These are phyloP conservation scores for Avena eriantha DNA, from an alignment of 176 grass and related monocot genomes.

Conservation along the genomic window DNA sequence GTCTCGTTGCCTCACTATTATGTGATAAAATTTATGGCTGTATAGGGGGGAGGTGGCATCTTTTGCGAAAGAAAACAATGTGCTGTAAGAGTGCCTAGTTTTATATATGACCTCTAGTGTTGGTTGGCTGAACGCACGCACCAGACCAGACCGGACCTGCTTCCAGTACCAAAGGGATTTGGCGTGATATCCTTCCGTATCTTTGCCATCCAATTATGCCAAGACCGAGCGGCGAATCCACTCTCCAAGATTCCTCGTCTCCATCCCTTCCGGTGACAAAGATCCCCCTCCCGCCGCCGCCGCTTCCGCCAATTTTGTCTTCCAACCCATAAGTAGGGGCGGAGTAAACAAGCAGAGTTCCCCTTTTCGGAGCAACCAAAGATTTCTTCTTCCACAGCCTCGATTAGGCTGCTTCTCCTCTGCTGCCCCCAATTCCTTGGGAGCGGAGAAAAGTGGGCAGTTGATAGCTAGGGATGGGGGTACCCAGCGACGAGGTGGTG, in stretches of 20 bases:
- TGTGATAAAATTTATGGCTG: no score
- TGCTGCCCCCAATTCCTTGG: not conserved
- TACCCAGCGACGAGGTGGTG: slow-evolving; percentile 80
- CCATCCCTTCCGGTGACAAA: slow-evolving; percentile 24
- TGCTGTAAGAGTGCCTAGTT: no score
- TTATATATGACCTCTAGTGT: not conserved
- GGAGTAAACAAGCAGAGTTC: not conserved
- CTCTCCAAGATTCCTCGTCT: slow-evolving; percentile 22
- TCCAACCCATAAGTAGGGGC: not conserved
- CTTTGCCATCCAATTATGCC: not conserved
- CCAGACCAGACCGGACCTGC: not conserved
- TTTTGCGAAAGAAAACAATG: no score
- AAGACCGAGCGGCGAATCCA: not conserved
- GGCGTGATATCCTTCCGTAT: slow-evolving; percentile 2
- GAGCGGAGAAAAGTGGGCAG: not conserved
- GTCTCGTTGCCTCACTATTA: no score
- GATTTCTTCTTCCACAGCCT: not conserved
- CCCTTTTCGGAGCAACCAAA: not conserved
- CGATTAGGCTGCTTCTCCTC: not conserved
- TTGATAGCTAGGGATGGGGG: slow-evolving; percentile 41
- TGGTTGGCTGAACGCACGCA: not conserved
- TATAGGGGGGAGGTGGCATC: no score
- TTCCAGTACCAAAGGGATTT: no score
- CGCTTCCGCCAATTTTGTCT: not conserved
- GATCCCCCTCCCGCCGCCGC: not conserved